Evolutionary conservation across 2,329 filamentous ascomycete species (phyloP).

Genomic region (Xylaria sp.): DNA sequence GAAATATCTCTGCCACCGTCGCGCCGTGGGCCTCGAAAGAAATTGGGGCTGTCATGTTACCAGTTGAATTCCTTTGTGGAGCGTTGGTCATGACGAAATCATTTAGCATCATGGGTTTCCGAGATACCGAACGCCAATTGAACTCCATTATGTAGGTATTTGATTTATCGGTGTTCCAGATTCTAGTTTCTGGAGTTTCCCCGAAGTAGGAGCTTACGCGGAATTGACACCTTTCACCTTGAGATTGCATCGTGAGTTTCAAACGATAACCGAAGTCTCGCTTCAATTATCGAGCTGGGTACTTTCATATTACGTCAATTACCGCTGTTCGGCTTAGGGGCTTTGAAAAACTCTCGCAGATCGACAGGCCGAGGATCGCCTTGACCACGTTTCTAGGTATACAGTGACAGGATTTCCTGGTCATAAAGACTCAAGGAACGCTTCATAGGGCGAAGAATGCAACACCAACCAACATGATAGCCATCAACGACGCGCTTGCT

Average conservation of each 20-base stretch:
- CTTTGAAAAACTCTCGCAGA: neutral
- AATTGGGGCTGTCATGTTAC: constrained; percentile 10
- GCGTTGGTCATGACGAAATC: constrained; percentile 13
- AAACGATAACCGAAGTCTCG: too few relatives aligned
- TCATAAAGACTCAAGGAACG: neutral
- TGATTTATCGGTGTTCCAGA: constrained; percentile 17
- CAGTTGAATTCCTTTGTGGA: constrained; percentile 17
- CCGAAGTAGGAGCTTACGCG: constrained; percentile 25
- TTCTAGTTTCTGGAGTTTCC: constrained; percentile 11
- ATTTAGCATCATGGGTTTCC: constrained; percentile 19
- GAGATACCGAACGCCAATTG: constrained; percentile 36
- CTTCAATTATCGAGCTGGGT: neutral
- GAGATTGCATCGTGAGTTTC: constrained; percentile 6
- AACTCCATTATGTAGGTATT: constrained; percentile 16
- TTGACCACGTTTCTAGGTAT: constrained; percentile 15
- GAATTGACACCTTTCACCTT: neutral
- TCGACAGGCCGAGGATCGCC: neutral
- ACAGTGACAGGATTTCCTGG: neutral
- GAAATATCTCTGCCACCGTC: constrained; percentile 4
- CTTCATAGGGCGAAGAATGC: constrained; percentile 44
- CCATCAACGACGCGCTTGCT: constrained; percentile 43
- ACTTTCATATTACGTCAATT: neutral
- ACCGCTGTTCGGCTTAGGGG: neutral
- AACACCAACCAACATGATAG: constrained; percentile 41
- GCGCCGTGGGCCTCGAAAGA: constrained; percentile 6